Percentiles rank a stretch among this genome's conserved stretches.
Conservation (phyloP, 2,329 filamentous ascomycete genomes). For the Xenoacremonium recifei region DNA sequence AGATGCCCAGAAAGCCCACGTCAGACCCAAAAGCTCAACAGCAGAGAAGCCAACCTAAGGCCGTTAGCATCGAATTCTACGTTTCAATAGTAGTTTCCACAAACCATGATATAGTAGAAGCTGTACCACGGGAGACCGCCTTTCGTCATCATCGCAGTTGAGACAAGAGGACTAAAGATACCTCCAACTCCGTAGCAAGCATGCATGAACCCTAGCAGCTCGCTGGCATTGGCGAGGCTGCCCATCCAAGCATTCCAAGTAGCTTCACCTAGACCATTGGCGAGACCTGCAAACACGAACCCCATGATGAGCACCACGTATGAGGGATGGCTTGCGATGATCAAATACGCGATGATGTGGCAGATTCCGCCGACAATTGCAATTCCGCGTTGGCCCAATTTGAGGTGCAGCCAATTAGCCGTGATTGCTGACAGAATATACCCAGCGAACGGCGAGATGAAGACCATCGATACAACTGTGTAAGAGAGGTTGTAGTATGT, state of each 20-base stretch:
- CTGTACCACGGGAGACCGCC: slow-evolving; percentile 62
- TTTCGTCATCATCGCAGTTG: slow-evolving; percentile 68
- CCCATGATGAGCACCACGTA: slow-evolving; percentile 65
- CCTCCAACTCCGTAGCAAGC: slow-evolving; percentile 68
- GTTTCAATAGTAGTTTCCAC: too few relatives aligned
- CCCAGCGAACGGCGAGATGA: slow-evolving; percentile 63
- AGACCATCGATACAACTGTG: slow-evolving; percentile 62
- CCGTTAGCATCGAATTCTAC: too few relatives aligned
- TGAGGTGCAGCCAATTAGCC: slow-evolving; percentile 50
- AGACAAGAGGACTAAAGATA: slow-evolving; percentile 66
- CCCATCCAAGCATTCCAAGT: slow-evolving; percentile 59
- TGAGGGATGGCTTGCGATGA: slow-evolving; percentile 64
- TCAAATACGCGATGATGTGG: slow-evolving; percentile 63
- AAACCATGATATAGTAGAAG: slow-evolving; percentile 75
- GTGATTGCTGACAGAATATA: slow-evolving; percentile 60
- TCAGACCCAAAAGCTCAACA: slow-evolving; percentile 1
- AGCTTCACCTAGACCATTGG: slow-evolving; percentile 63
- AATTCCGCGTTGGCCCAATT: slow-evolving; percentile 48
- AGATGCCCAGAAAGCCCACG: not conserved
- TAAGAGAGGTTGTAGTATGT: slow-evolving; percentile 61
- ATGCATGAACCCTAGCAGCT: slow-evolving; percentile 67
- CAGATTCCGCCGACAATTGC: slow-evolving; percentile 57
- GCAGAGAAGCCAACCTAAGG: not conserved
- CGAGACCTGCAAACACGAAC: slow-evolving; percentile 67
- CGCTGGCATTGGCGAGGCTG: slow-evolving; percentile 67